Evolutionary conservation across 1,139 yeast species (phyloP), one percentile per base, ranked within the genome.

Genomic region (Protomyces macrosporus): DNA sequence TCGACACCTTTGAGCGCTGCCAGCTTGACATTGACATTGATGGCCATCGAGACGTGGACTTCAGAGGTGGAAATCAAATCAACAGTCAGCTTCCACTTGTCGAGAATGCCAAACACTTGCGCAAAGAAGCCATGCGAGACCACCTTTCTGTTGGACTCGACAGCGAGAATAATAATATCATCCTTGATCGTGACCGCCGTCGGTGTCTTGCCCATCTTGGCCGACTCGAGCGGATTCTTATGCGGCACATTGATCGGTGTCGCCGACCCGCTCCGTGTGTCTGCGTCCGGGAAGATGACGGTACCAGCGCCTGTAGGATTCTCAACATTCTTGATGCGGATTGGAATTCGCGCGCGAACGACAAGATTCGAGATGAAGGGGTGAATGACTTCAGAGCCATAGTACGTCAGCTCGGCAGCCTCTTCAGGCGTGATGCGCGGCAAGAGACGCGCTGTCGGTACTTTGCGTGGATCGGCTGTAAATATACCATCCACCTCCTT

Each of bases 281-380:
- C 77, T 73, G 89, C 87, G 72, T 89, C 97, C 0, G 98, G 98
- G 75, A 88, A 93, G 57, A 93, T 90, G 68, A 93, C 82, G 23
- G 98, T 93, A 69, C 98, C 98, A 55, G 81, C 82, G 55, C 98
- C 98, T 32, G 75, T 74, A 59, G 98, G 98, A 74, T 93, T 91
- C 75, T 85, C 91, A 63, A 93, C 98, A 75, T 93, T 93, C 76
- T 93, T 93, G 72, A 93, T 93, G 73, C 98, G 84, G 74, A 93
- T 93, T 53, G 98, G 98, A 71, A 93, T 93, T 73, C 88, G 88
- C 10, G 98, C 98, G 70, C 86, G 85, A 70, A 93, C 93, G 65
- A 91, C 98, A 77, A 93, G 98, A 76, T 93, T 98, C 98, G 93
- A 93, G 42, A 98, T 93, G 79, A 93, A 93, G 1, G 98, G 98